Base-by-base conservation (phyloP, 495 filamentous ascomycete genomes). In the Glonium stellatum region DNA sequence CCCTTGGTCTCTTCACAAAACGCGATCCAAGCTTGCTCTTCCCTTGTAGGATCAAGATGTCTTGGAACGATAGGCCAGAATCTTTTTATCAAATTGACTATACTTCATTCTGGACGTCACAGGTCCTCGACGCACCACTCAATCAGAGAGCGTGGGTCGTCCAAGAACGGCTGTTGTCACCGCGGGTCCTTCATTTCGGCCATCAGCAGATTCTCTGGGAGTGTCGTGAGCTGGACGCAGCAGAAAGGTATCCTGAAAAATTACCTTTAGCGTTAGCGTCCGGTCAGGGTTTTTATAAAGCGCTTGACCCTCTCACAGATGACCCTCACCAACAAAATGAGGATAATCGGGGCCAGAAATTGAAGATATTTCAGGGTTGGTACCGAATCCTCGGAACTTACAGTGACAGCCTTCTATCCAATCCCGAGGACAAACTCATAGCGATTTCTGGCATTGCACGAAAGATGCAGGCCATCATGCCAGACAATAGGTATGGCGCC, bases 161-260 rank as follows among this genome's bases (percentile, higher is more conserved):
- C 34, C 55, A 57, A 48, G 55, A 57, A 37, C 18, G 55, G 13
- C 19, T 57, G 19, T 37, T 57, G 1, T n/a, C 55, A 1, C 55
- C 34, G 47, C 55, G 55, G 21, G 25, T 21, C 12, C 19, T 57
- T 10, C 41, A 48, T 19, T 57, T 57, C 18, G 55, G 55, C 5
- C 25, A 49, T 13, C 8, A 48, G 51, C 36, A 57, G 22, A 11
- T 57, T 15, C 23, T 46, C 9, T 46, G 41, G 41, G 41, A 46
- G 9, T 46, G 41, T 10, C 41, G 41, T 4, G 41, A 46, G 41
- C 19, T 46, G 15, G 41, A n/a, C 15, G 41, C 41, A 10, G 13
- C 15, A 4, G 41, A 46, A 21, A 46, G 4, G 13, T 46, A 46
- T 21, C 41, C 13, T 10, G 15, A 21, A 4, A 21, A 21, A n/a